These are phyloP conservation scores for Verticillium dahliae DNA, from an alignment of 2,329 filamentous ascomycete species.

Conservation along the genomic window DNA sequence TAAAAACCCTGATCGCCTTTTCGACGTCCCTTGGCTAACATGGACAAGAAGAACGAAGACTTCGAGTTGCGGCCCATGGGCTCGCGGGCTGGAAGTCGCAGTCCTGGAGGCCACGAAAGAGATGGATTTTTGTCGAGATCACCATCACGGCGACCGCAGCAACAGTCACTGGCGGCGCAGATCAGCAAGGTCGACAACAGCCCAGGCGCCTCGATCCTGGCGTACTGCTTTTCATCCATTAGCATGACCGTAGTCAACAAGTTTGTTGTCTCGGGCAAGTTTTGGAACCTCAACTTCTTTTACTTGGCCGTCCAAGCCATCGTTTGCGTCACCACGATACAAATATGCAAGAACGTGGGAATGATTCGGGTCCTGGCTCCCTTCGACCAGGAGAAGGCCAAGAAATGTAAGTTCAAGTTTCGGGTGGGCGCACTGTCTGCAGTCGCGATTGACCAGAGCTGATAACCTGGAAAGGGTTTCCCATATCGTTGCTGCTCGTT, in stretches of 20 bases:
- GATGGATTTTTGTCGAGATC: conserved; percentile 40
- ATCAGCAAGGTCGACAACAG: conserved; percentile 60
- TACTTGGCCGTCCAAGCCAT: conserved; percentile 82
- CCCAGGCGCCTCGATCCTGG: conserved; percentile 71
- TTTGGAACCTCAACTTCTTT: conserved; percentile 96
- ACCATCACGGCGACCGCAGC: conserved; percentile 27
- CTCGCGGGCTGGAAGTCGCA: conserved; percentile 28
- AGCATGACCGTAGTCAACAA: conserved; percentile 99
- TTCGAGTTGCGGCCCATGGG: conserved; percentile 66
- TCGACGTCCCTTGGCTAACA: conserved; percentile 24
- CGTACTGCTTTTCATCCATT: conserved; percentile 95
- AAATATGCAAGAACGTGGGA: conserved; percentile 68
- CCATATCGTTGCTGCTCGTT: conserved; percentile 89
- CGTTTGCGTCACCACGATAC: conserved; percentile 26
- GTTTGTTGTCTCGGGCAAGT: conserved; percentile 84
- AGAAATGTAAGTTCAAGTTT: conserved; percentile 63
- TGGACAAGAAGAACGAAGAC: conserved; percentile 91
- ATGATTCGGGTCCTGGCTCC: conserved; percentile 75
- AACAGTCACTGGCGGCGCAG: conserved; percentile 19
- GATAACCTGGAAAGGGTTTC: conserved; percentile 66
- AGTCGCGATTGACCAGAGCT: conserved; percentile 6
- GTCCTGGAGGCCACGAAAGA: conserved; percentile 42
- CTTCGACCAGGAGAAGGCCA: conserved; percentile 84
- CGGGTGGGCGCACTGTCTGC: neutral
- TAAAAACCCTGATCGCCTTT: neutral